Evolutionary conservation across 1,284 basidiomycete genomes (phyloP), one percentile per base, ranked within the genome.

Genomic region (Marasmius fiardii): DNA sequence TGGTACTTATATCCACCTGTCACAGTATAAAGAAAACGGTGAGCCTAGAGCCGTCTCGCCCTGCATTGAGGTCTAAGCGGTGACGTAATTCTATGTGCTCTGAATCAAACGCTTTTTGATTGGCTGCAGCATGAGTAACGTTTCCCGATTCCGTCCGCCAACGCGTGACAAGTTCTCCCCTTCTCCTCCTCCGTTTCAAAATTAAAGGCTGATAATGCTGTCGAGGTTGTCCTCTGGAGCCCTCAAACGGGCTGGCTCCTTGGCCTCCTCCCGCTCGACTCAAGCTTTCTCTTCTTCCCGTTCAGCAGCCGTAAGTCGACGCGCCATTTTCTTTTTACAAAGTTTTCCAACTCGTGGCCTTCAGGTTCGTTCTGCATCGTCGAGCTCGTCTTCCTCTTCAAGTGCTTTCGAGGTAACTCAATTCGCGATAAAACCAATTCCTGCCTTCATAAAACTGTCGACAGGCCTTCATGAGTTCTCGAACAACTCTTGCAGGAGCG

Each of bases 401-500:
- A 74, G 75, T 65, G 73, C 81, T 55, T 79, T 83, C 62, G 80
- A 88, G 81, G 88, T 90, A 60, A 23, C 77, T 66, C 33, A 34
- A 58, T 37, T 54, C 11, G 18, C 53, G 47, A 53, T 52, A 49
- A 35, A 51, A 31, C 12, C 26, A 16, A 18, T 53, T 44, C 0
- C 20, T 41, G 20, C 14, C 47, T 52, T 58, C 8, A 54, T 28
- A 35, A 18, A 54, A 43, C 52, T 53, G 50, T 6, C 5, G 28
- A 1, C 31, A 62, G 70, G 68, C 75, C 4, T 65, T 72, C 59
- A 78, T 88, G 63, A 82, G 81, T 64, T 96, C 94, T 58, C 88
- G 87, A 65, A 80, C 89, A 52, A 86, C 93, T 44, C 80, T 95
- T 58, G 82, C 85, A 58, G 87, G 90, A 57, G 86, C 89, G 60